phyloP scores from a whole-genome alignment of 805 yeast genomes.

The Zygoascus biomembranicola region DNA sequence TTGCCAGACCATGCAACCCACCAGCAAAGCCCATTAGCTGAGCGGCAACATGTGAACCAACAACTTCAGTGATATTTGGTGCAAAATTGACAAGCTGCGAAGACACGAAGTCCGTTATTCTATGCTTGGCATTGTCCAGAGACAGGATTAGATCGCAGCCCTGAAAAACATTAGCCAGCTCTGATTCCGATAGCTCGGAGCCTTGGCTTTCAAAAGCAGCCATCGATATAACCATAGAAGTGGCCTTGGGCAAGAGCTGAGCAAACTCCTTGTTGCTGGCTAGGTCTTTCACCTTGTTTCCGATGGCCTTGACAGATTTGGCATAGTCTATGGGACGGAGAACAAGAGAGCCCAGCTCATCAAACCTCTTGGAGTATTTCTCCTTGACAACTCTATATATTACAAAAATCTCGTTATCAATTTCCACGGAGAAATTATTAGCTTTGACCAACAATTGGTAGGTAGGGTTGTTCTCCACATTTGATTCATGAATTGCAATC shows the following conservation, averaged over 20 bases:
- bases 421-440: constrained; percentile 46
- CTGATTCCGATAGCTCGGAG: constrained; percentile 24
- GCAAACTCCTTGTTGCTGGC: constrained; percentile 27
- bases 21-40: constrained; percentile 63
- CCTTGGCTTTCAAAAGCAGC: constrained; percentile 48
- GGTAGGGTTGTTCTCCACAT: constrained; percentile 33
- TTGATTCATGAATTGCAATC: constrained; percentile 2
- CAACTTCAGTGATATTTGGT: constrained; percentile 67
- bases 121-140: constrained; percentile 36
- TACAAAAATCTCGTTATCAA: constrained; percentile 45
- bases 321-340: constrained; percentile 57
- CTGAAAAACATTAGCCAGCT: constrained; percentile 32
- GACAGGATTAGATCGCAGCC: constrained; percentile 43
- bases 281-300: constrained; percentile 35
- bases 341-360: constrained; percentile 60
- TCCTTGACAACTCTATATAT: constrained; percentile 43
- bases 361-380: constrained; percentile 54
- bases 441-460: constrained; percentile 44
- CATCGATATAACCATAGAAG: constrained; percentile 64
- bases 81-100: constrained; percentile 51
- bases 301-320: constrained; percentile 40
- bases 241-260: constrained; percentile 48
- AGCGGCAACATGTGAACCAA: constrained; percentile 68
- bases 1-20: constrained; percentile 55
- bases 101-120: constrained; percentile 48